Evolutionary conservation across 768 basidiomycete genomes (phyloP).

Genomic region (Lactarius evosmus): DNA sequence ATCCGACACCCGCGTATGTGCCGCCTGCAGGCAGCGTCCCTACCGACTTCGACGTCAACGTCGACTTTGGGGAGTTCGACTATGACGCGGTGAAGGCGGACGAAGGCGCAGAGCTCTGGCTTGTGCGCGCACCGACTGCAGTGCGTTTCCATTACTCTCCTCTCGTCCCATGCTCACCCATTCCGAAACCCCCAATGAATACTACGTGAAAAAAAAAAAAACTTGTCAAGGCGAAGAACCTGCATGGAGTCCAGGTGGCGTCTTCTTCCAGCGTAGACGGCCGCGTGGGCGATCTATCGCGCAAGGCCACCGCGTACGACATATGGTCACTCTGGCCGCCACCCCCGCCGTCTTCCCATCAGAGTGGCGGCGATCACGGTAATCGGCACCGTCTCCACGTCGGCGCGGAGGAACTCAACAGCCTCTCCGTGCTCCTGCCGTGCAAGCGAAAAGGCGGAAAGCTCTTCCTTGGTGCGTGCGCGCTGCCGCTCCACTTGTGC

Average conservation of each 20-base stretch:
- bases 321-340: conserved; percentile 16
- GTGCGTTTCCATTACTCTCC: conserved; percentile 10
- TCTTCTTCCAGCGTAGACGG: not conserved
- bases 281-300: conserved; percentile 18
- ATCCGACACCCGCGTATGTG: not conserved
- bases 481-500: not conserved
- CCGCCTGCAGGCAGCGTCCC: not conserved
- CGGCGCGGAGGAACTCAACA: conserved; percentile 24
- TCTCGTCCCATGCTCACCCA: not conserved
- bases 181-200: too few species aligned
- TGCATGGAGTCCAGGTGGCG: conserved; percentile 10
- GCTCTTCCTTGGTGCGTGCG: conserved; percentile 23
- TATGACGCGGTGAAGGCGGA: conserved; percentile 25
- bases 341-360: not conserved
- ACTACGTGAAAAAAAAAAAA: not conserved
- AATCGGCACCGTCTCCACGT: not conserved
- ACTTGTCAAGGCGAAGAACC: conserved; percentile 22
- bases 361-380: not conserved
- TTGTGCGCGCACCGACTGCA: conserved; percentile 19
- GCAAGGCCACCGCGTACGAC: conserved; percentile 21
- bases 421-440: conserved; percentile 24
- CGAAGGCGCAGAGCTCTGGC: conserved; percentile 28
- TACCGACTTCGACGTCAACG: conserved; percentile 8
- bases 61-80: conserved; percentile 28
- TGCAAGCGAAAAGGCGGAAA: conserved; percentile 23